These are phyloP conservation scores for Teunomyces tritomae DNA, from an alignment of 805 yeast species.

Conservation along the genomic window DNA sequence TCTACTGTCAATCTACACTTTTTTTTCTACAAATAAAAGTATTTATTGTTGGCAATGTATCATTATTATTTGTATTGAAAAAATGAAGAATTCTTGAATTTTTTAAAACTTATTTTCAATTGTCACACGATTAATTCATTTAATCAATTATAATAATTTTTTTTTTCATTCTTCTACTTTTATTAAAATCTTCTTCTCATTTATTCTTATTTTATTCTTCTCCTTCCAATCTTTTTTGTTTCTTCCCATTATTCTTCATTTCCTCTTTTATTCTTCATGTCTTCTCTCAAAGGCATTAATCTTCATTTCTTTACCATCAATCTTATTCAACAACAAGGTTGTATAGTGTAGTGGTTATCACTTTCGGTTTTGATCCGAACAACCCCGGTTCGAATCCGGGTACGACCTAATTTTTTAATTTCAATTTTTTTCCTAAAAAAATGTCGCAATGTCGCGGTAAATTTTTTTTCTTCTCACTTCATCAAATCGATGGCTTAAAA, in stretches of 20 bases:
- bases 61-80: too few relatives aligned
- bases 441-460: slow-evolving; percentile 2
- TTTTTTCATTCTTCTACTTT: too few relatives aligned
- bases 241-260: neutral
- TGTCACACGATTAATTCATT: too few relatives aligned
- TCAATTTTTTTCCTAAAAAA: slow-evolving; percentile 10
- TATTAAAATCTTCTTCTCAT: too few relatives aligned
- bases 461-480: neutral
- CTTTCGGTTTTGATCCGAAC: slow-evolving; percentile 76
- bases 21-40: too few relatives aligned
- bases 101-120: neutral
- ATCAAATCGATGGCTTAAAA: neutral
- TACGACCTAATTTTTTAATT: slow-evolving; percentile 53
- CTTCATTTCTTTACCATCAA: neutral
- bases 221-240: neutral
- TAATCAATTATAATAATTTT: too few relatives aligned
- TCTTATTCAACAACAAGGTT: slow-evolving; percentile 17
- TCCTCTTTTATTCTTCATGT: too few relatives aligned
- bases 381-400: slow-evolving; percentile 86
- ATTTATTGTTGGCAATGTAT: too few relatives aligned
- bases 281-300: neutral
- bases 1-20: too few relatives aligned
- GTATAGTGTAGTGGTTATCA: slow-evolving; percentile 79
- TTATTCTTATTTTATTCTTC: too few relatives aligned
- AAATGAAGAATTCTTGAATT: neutral